A percentile compares a stretch with the other conserved stretches of the same genome.
phyloP scores from a whole-genome alignment of 225 moss, liverwort and hornwort species.

The Straminergon stramineum region DNA sequence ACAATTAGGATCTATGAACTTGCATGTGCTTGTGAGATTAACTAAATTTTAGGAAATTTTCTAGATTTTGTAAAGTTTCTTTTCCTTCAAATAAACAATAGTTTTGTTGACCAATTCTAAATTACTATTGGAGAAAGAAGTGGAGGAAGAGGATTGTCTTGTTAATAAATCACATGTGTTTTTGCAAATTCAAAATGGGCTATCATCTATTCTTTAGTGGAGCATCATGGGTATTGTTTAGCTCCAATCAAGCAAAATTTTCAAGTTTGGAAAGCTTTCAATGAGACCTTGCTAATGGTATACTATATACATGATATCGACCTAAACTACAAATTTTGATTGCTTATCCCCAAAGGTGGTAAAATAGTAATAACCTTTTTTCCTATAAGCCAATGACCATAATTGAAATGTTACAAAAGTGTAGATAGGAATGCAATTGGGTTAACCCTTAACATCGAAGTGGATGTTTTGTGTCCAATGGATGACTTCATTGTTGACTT shows the following conservation, averaged over 20 bases:
- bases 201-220: neutral
- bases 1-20: neutral
- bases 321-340: neutral
- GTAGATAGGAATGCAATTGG: fast-evolving
- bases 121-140: neutral
- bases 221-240: neutral
- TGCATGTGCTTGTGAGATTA: neutral
- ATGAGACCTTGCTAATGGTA: neutral
- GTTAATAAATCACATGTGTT: neutral
- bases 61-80: neutral
- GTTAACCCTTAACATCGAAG: too few relatives aligned
- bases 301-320: neutral
- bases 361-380: neutral
- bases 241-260: neutral
- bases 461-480: too few relatives aligned
- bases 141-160: too few relatives aligned
- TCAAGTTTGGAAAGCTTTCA: neutral
- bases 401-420: too few relatives aligned
- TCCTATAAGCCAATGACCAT: neutral
- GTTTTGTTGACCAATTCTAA: too few relatives aligned
- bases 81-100: too few relatives aligned
- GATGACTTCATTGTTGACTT: too few relatives aligned
- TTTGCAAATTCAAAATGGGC: fast-evolving
- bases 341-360: fast-evolving
- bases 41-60: neutral